A percentile compares a stretch with the other conserved stretches of the same genome.
Evolutionary conservation across 441 rosid species (phyloP).

Genomic region (Metrosideros polymorpha): DNA sequence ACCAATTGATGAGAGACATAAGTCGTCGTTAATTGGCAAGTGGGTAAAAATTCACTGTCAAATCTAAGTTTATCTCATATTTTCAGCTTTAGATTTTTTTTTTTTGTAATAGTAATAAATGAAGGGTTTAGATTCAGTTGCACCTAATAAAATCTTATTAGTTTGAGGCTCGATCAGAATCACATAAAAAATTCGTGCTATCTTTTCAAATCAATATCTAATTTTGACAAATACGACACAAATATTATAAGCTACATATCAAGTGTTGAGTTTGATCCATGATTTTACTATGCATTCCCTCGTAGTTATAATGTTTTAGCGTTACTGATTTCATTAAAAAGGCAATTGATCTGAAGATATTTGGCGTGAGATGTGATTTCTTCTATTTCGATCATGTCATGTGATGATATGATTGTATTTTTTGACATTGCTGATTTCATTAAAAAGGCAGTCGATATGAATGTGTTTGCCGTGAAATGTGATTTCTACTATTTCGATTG

Average conservation of each 20-base stretch:
- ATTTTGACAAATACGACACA: neutral
- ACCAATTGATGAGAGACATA: neutral
- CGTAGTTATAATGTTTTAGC: fast-evolving
- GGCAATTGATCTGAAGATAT: fast-evolving
- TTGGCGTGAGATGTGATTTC: neutral
- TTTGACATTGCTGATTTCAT: neutral
- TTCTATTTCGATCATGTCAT: fast-evolving
- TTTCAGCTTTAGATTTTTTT: neutral
- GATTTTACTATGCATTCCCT: neutral
- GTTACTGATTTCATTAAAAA: neutral
- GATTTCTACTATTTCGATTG: fast-evolving
- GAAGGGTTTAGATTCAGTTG: neutral
- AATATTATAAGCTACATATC: neutral
- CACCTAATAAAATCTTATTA: neutral
- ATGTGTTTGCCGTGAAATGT: too few species aligned
- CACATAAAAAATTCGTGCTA: fast-evolving
- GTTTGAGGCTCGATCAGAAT: neutral
- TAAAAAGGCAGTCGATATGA: fast-evolving
- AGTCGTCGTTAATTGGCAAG: neutral
- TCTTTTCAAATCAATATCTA: neutral
- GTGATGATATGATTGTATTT: fast-evolving
- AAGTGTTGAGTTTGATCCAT: neutral
- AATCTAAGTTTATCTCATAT: neutral
- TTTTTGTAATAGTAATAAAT: too few species aligned
- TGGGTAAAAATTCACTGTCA: neutral